Conservation (phyloP, 345 rosid species). For the Clarkia xantiana region DNA sequence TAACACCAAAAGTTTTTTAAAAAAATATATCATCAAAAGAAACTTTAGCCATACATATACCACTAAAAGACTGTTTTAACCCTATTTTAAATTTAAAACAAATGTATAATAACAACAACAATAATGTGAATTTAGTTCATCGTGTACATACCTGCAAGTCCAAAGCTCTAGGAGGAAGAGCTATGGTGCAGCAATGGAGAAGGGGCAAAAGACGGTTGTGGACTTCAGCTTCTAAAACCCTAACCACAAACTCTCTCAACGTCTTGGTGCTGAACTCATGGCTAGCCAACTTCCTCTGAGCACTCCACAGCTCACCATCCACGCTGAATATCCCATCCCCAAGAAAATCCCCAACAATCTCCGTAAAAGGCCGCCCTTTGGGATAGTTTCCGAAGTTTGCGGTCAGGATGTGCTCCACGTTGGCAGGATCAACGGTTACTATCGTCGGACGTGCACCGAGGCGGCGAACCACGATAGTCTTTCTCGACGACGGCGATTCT, state of each 20-base stretch:
- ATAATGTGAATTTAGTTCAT: no score
- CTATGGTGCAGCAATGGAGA: conserved; percentile 12
- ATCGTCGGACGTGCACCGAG: conserved; percentile 43
- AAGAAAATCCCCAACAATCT: conserved; percentile 63
- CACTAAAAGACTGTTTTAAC: no score
- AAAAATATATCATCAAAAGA: no score
- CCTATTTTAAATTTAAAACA: no score
- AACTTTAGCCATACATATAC: no score
- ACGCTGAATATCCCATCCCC: conserved; percentile 72
- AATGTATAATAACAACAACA: no score
- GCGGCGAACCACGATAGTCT: conserved; percentile 37
- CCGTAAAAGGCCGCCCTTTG: conserved; percentile 70
- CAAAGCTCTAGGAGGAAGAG: conserved; percentile 5
- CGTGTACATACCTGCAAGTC: conserved; percentile 35
- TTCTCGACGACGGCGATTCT: conserved; percentile 36
- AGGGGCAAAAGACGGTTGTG: conserved; percentile 39
- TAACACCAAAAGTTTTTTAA: no score
- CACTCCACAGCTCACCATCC: conserved; percentile 61
- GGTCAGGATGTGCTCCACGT: conserved; percentile 60
- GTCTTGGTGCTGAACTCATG: conserved; percentile 59
- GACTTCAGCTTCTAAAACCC: conserved; percentile 32
- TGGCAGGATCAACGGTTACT: conserved; percentile 55
- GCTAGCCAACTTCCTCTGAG: conserved; percentile 61
- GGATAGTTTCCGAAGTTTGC: conserved; percentile 57
- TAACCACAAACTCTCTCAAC: conserved; percentile 39